phyloP scores from a whole-genome alignment of 192 early-diverging fungal species.

The Diversispora epigaea region DNA sequence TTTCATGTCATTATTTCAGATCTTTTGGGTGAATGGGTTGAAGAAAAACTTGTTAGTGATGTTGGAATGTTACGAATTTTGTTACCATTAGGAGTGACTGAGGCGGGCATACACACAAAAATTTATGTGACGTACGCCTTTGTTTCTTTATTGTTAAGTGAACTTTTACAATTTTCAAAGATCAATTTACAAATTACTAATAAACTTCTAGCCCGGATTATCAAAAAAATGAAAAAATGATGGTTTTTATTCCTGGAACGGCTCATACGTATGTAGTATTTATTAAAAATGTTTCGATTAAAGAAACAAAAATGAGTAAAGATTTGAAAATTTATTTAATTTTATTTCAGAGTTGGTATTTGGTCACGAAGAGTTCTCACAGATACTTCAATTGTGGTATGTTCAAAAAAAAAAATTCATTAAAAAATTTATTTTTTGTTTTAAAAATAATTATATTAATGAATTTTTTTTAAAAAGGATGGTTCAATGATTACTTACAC shows the following conservation, averaged over 20 bases:
- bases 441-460: background rate
- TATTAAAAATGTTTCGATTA: background rate
- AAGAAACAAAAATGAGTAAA: background rate
- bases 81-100: slow-evolving; percentile 1
- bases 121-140: slow-evolving; percentile 23
- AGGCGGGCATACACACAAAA: slow-evolving; percentile 14
- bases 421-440: no score
- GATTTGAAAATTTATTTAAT: background rate
- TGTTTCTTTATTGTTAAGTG: background rate
- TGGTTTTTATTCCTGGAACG: slow-evolving; percentile 28
- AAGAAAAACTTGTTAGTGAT: background rate
- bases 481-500: slow-evolving; percentile 26
- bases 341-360: slow-evolving; percentile 4
- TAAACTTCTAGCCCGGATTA: slow-evolving; percentile 28
- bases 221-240: slow-evolving; percentile 19
- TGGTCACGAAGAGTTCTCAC: slow-evolving; percentile 21
- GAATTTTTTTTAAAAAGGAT: slow-evolving; percentile 9
- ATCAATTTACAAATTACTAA: background rate
- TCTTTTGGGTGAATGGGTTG: background rate
- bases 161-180: background rate
- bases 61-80: background rate
- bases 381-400: background rate
- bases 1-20: background rate
- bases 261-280: slow-evolving; percentile 6
- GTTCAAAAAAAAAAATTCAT: background rate